Evolutionary conservation across 106 monocot genomes (phyloP).

Genomic region (Allium fistulosum): DNA sequence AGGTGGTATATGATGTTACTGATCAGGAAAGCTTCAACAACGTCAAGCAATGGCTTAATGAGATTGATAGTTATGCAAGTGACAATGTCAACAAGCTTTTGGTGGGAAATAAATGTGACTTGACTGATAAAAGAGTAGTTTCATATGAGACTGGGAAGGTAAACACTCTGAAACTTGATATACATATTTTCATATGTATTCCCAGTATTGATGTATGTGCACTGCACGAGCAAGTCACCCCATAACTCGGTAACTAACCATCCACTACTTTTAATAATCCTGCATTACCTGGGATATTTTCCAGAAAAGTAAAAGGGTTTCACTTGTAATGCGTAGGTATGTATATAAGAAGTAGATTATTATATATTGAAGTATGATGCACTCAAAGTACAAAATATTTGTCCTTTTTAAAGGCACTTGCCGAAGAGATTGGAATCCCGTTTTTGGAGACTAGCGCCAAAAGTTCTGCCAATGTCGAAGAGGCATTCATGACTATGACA

Average conservation of each 20-base stretch:
- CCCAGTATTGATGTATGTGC: too few relatives aligned
- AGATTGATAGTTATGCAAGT: slow-evolving; percentile 57
- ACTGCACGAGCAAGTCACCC: too few relatives aligned
- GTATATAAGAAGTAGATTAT: too few relatives aligned
- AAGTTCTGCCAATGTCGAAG: slow-evolving; percentile 44
- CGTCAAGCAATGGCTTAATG: slow-evolving; percentile 59
- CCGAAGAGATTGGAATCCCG: slow-evolving; percentile 56
- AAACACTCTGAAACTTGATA: background rate
- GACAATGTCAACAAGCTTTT: slow-evolving; percentile 66
- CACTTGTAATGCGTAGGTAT: too few relatives aligned
- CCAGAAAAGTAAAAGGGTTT: too few relatives aligned
- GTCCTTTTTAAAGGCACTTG: slow-evolving; percentile 28
- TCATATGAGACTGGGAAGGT: slow-evolving; percentile 58
- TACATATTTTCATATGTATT: too few relatives aligned
- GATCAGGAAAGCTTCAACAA: slow-evolving; percentile 60
- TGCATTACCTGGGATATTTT: too few relatives aligned
- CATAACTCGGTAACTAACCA: too few relatives aligned
- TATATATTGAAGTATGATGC: too few relatives aligned
- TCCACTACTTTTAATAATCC: too few relatives aligned
- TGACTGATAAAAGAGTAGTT: slow-evolving; percentile 39
- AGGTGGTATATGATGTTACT: slow-evolving; percentile 66
- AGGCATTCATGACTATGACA: slow-evolving; percentile 59
- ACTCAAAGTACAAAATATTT: too few relatives aligned
- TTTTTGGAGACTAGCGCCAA: slow-evolving; percentile 64
- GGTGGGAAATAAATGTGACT: slow-evolving; percentile 55